A percentile compares a stretch with the other conserved stretches of the same genome.
phyloP scores from a whole-genome alignment of 345 rosid species.

The Physaria fendleri region DNA sequence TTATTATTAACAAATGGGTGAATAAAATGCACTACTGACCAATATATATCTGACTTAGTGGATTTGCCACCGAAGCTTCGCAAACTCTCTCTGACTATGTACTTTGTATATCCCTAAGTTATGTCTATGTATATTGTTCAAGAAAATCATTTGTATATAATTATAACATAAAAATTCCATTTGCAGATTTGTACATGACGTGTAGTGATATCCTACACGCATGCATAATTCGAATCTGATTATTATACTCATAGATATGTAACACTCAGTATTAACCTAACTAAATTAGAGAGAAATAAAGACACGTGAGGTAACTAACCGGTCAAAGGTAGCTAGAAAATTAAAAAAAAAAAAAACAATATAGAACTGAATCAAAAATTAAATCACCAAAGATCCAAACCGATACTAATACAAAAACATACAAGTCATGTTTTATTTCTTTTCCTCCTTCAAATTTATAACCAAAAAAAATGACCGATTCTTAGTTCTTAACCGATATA shows the following conservation, averaged over 20 bases:
- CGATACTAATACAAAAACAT: too few species aligned
- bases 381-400: too few species aligned
- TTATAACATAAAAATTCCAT: background rate
- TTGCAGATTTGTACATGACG: background rate
- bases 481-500: too few species aligned
- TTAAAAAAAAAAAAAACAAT: too few species aligned
- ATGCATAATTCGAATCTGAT: background rate
- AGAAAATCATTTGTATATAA: conserved; percentile 1
- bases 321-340: too few species aligned
- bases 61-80: conserved; percentile 20
- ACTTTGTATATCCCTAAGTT: conserved; percentile 1
- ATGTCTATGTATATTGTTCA: background rate
- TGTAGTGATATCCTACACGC: background rate
- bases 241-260: background rate
- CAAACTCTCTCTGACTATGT: background rate
- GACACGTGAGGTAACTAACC: conserved; percentile 30
- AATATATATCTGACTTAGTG: conserved; percentile 13
- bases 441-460: too few species aligned
- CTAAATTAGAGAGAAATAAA: background rate
- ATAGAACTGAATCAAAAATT: too few species aligned
- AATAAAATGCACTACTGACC: conserved; percentile 4
- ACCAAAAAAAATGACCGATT: too few species aligned
- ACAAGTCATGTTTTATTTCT: too few species aligned
- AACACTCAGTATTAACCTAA: conserved; percentile 7
- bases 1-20: background rate